A percentile compares a stretch with the other conserved stretches of the same genome.
Conservation (phyloP, 2,329 filamentous ascomycete genomes). For the Neofusicoccum laricinum region DNA sequence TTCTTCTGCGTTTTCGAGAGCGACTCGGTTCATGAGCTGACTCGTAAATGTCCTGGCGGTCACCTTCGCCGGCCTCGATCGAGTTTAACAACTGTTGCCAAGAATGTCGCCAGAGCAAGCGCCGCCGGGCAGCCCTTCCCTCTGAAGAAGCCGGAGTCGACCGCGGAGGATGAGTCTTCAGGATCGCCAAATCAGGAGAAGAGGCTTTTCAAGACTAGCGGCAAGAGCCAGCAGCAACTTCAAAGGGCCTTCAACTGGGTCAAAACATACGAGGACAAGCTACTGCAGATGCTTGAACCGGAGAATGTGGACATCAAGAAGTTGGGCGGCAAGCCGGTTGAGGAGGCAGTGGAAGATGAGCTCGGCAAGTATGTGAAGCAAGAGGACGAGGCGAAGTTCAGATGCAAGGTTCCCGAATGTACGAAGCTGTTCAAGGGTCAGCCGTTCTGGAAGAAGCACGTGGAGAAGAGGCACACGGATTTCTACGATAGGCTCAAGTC, state of each 20-base stretch:
- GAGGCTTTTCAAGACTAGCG: slow-evolving; percentile 63
- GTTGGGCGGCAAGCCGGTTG: slow-evolving; percentile 80
- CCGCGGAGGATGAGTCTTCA: slow-evolving; percentile 61
- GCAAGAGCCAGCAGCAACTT: slow-evolving; percentile 85
- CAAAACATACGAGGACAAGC: slow-evolving; percentile 95
- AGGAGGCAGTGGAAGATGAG: slow-evolving; percentile 85
- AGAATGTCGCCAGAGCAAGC: slow-evolving; percentile 81
- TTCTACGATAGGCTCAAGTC: slow-evolving; percentile 78
- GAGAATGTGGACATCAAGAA: slow-evolving; percentile 84
- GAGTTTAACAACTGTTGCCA: slow-evolving; percentile 78
- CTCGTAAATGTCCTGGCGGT: slow-evolving; percentile 93
- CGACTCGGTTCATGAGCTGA: slow-evolving; percentile 93
- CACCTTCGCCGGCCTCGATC: slow-evolving; percentile 88
- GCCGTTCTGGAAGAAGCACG: slow-evolving; percentile 95
- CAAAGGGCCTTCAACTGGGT: slow-evolving; percentile 98
- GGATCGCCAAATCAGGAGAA: slow-evolving; percentile 68
- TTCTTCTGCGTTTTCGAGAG: slow-evolving; percentile 99
- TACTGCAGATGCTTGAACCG: slow-evolving; percentile 87
- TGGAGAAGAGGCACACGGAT: slow-evolving; percentile 90
- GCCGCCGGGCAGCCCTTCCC: slow-evolving; percentile 81
- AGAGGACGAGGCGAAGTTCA: slow-evolving; percentile 94
- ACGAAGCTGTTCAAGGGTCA: slow-evolving; percentile 96
- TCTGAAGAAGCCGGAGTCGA: slow-evolving; percentile 68
- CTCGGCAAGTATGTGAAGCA: slow-evolving; percentile 87
- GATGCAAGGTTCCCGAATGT: slow-evolving; percentile 95